Percentiles rank a stretch among this genome's conserved stretches.
Evolutionary conservation across 192 early-diverging fungal species (phyloP).

Genomic region (Piromyces finnis): DNA sequence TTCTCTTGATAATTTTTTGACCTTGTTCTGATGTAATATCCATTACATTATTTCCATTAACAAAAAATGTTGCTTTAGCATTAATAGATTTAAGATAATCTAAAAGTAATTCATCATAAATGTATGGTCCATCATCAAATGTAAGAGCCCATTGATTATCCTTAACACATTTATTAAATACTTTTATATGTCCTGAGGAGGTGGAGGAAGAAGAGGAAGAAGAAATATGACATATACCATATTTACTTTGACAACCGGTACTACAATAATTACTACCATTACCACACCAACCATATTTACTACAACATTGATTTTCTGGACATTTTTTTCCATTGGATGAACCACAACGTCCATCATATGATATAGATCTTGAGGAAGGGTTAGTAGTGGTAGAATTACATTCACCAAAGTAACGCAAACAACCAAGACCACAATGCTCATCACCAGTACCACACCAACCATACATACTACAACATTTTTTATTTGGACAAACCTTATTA

Average conservation of each 20-base stretch:
- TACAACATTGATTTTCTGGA: neutral
- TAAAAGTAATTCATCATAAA: conserved; percentile 5
- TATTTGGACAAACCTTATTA: neutral
- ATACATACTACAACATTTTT: neutral
- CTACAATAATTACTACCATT: neutral
- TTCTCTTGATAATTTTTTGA: conserved; percentile 1
- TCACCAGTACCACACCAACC: neutral
- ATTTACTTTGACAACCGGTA: conserved; percentile 3
- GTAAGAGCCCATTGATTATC: conserved; percentile 30
- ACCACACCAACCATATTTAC: neutral
- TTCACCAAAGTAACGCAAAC: neutral
- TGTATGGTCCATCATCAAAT: conserved; percentile 40
- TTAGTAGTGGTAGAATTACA: neutral
- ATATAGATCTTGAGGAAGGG: neutral
- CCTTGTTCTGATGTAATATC: conserved; percentile 1
- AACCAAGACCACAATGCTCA: neutral
- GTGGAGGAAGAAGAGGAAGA: neutral
- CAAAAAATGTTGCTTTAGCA: conserved; percentile 44
- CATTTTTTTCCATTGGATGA: neutral
- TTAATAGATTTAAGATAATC: conserved; percentile 5
- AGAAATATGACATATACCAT: neutral
- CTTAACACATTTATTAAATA: conserved; percentile 8
- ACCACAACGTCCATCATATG: neutral
- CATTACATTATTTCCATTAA: conserved; percentile 38
- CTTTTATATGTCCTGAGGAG: neutral